These are phyloP conservation scores for Persicaria tinctoria DNA, from an alignment of 148 eudicot genomes.

Conservation along the genomic window DNA sequence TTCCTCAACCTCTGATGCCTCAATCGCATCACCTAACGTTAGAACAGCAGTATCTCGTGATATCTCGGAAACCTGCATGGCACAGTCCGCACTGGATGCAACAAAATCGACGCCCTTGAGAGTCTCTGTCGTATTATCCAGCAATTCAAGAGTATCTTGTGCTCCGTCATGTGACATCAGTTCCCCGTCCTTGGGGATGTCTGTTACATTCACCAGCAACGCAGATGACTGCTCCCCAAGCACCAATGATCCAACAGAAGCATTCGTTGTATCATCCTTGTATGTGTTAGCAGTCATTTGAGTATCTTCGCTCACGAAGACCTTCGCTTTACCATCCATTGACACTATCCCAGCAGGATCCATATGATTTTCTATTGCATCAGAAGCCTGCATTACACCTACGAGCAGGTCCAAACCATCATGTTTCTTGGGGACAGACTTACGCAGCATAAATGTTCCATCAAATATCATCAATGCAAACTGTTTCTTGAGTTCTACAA, in stretches of 20 bases:
- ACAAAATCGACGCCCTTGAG: neutral
- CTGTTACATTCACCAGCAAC: neutral
- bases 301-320: too few relatives aligned
- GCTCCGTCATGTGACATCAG: neutral
- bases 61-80: neutral
- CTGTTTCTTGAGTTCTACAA: slow-evolving; percentile 27
- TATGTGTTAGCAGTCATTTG: too few relatives aligned
- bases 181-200: neutral
- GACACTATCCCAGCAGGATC: neutral
- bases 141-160: neutral
- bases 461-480: slow-evolving; percentile 56
- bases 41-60: neutral
- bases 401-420: neutral
- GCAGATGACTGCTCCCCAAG: neutral
- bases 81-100: neutral
- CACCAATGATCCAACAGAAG: neutral
- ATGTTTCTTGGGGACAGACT: slow-evolving; percentile 24
- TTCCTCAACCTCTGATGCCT: neutral
- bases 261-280: neutral
- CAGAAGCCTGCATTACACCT: neutral
- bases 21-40: neutral
- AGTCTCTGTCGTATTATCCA: neutral
- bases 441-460: slow-evolving; percentile 67
- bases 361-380: neutral
- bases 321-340: neutral